A percentile compares a stretch with the other conserved stretches of the same genome.
These are phyloP conservation scores for Sphaerostilbella broomeana DNA, from an alignment of 2,329 filamentous ascomycete species.

Conservation along the genomic window DNA sequence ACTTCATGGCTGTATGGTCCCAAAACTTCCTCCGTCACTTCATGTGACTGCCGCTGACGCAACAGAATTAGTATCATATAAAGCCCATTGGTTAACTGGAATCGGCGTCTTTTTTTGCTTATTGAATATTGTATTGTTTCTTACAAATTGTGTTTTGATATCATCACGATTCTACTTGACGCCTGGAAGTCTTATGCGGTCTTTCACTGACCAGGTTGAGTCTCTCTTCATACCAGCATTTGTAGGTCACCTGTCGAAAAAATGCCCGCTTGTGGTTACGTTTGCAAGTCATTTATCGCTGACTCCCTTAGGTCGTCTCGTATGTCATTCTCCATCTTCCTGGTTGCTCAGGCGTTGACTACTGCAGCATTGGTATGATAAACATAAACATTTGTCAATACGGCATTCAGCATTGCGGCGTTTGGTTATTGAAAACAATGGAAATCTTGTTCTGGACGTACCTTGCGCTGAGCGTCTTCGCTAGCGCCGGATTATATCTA, in stretches of 20 bases:
- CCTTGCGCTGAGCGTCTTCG: slow-evolving; percentile 56
- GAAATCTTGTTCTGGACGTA: slow-evolving; percentile 70
- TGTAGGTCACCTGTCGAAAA: slow-evolving; percentile 33
- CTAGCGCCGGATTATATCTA: slow-evolving; percentile 67
- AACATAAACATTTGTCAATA: slow-evolving; percentile 75
- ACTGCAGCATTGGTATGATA: slow-evolving; percentile 62
- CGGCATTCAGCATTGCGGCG: slow-evolving; percentile 53
- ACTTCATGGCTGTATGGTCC: slow-evolving; percentile 27
- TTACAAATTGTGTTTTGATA: slow-evolving; percentile 58
- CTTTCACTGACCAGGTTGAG: slow-evolving; percentile 71
- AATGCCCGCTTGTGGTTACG: too few species aligned
- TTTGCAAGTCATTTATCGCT: too few species aligned
- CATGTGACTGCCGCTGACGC: not conserved
- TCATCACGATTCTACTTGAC: slow-evolving; percentile 61
- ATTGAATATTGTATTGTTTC: slow-evolving; percentile 56
- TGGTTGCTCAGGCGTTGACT: not conserved
- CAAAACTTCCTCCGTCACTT: slow-evolving; percentile 5
- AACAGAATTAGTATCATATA: slow-evolving; percentile 7
- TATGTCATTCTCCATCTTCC: slow-evolving; percentile 22
- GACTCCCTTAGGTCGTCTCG: slow-evolving; percentile 37
- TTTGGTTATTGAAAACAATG: slow-evolving; percentile 56
- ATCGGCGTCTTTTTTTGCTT: slow-evolving; percentile 57
- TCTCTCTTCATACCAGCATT: slow-evolving; percentile 69
- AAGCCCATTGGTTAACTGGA: slow-evolving; percentile 47
- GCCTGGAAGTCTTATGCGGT: slow-evolving; percentile 63